Conservation (phyloP, 768 basidiomycete genomes). For the Paxillus ammoniavirescens region DNA sequence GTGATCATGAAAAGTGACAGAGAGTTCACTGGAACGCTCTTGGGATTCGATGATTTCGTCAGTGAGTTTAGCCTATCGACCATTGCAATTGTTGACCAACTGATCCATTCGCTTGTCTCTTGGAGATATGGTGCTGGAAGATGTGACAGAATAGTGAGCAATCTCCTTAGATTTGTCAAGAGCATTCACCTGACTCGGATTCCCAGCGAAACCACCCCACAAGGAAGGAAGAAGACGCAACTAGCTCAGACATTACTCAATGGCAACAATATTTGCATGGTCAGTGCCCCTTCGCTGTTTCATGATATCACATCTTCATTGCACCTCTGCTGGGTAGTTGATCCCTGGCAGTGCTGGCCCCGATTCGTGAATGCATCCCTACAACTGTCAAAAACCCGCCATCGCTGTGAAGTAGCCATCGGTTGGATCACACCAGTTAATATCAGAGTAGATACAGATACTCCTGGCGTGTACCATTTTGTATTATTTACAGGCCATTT, state of each 20-base stretch:
- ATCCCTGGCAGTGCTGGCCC: constrained; percentile 74
- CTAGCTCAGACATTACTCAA: constrained; percentile 88
- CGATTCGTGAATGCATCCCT: constrained; percentile 31
- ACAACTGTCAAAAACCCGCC: background rate
- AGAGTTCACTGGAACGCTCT: constrained; percentile 92
- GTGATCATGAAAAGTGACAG: constrained; percentile 98
- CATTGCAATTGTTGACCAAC: background rate
- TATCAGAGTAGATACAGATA: background rate
- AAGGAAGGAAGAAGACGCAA: constrained; percentile 77
- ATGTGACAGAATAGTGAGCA: constrained; percentile 93
- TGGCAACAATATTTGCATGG: constrained; percentile 97
- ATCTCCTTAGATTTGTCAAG: background rate
- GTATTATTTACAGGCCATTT: background rate
- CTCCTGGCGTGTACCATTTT: background rate
- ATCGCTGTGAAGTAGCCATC: background rate
- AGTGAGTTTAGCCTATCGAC: constrained; percentile 61
- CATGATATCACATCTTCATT: constrained; percentile 4
- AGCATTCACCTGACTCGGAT: background rate
- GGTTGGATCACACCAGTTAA: background rate
- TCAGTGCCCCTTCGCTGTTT: constrained; percentile 33
- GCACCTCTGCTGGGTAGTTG: constrained; percentile 38
- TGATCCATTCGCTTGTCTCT: background rate
- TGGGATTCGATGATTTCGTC: constrained; percentile 99
- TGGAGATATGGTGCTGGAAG: constrained; percentile 90
- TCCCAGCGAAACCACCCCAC: constrained; percentile 78